These are phyloP conservation scores for Adansonia rubrostipa DNA, from an alignment of 441 rosid genomes.

Conservation along the genomic window DNA sequence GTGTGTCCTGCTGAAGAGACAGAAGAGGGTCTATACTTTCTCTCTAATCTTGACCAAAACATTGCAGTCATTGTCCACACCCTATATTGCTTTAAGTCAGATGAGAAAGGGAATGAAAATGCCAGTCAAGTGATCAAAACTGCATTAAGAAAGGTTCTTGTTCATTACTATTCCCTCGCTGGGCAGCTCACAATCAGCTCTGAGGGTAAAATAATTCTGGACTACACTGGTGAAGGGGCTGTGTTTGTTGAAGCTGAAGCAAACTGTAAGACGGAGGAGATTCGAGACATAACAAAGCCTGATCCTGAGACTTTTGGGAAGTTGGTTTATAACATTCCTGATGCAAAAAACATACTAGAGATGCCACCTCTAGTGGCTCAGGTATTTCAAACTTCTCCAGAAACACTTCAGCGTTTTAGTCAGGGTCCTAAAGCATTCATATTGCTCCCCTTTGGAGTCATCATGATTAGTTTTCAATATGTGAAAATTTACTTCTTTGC, in stretches of 20 bases:
- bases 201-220: slow-evolving; percentile 78
- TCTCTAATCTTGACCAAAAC: slow-evolving; percentile 87
- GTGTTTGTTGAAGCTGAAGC: slow-evolving; percentile 88
- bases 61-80: slow-evolving; percentile 75
- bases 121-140: slow-evolving; percentile 64
- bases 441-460: neutral
- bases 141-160: slow-evolving; percentile 76
- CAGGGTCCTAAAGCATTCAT: neutral
- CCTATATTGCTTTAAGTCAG: slow-evolving; percentile 76
- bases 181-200: slow-evolving; percentile 77
- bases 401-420: neutral
- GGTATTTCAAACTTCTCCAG: slow-evolving; percentile 44
- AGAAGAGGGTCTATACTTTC: slow-evolving; percentile 68
- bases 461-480: neutral
- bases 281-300: slow-evolving; percentile 83
- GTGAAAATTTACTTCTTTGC: neutral
- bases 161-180: slow-evolving; percentile 79
- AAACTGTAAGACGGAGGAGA: slow-evolving; percentile 64
- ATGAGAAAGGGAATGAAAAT: slow-evolving; percentile 62
- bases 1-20: slow-evolving; percentile 73
- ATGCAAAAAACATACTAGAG: slow-evolving; percentile 78
- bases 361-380: slow-evolving; percentile 89
- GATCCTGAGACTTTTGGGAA: slow-evolving; percentile 76
- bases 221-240: slow-evolving; percentile 85
- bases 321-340: slow-evolving; percentile 78